These are phyloP conservation scores for Debaryomycetaceae sp. DNA, from an alignment of 1,139 yeast species.

Conservation along the genomic window DNA sequence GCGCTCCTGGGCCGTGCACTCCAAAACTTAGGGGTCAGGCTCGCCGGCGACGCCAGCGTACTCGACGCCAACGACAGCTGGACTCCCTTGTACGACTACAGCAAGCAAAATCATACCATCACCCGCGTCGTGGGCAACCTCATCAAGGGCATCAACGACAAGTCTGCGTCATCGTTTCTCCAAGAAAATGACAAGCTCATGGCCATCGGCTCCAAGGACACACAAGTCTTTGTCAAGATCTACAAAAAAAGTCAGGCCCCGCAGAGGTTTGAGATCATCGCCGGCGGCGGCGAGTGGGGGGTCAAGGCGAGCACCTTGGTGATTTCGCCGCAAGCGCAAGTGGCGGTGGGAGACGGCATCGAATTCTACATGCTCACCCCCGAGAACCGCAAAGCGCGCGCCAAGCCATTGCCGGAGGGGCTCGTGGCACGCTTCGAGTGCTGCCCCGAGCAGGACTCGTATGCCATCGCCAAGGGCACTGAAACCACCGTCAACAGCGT, in stretches of 20 bases:
- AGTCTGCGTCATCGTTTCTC: constrained; percentile 49
- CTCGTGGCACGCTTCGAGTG: constrained; percentile 22
- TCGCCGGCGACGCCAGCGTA: background rate
- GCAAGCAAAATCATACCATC: constrained; percentile 17
- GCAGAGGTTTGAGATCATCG: constrained; percentile 45
- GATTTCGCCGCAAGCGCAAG: constrained; percentile 50
- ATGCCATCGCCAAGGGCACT: constrained; percentile 10
- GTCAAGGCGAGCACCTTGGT: constrained; percentile 57
- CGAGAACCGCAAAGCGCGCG: constrained; percentile 14
- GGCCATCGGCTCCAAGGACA: constrained; percentile 41
- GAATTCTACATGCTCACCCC: constrained; percentile 48
- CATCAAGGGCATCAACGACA: constrained; percentile 42
- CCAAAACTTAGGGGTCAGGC: background rate
- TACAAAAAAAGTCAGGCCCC: constrained; percentile 14
- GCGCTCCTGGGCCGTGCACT: constrained; percentile 27
- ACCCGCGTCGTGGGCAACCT: constrained; percentile 49
- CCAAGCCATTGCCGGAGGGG: constrained; percentile 3
- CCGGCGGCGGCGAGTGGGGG: constrained; percentile 70
- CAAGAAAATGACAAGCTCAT: constrained; percentile 39
- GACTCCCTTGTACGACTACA: constrained; percentile 24
- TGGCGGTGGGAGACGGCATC: constrained; percentile 41
- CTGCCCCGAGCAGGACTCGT: constrained; percentile 27
- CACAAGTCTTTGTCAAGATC: constrained; percentile 44
- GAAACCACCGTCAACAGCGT: constrained; percentile 17
- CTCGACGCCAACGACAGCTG: constrained; percentile 24